Conservation (phyloP, 805 yeast species). For the Debaryomyces hansenii region DNA sequence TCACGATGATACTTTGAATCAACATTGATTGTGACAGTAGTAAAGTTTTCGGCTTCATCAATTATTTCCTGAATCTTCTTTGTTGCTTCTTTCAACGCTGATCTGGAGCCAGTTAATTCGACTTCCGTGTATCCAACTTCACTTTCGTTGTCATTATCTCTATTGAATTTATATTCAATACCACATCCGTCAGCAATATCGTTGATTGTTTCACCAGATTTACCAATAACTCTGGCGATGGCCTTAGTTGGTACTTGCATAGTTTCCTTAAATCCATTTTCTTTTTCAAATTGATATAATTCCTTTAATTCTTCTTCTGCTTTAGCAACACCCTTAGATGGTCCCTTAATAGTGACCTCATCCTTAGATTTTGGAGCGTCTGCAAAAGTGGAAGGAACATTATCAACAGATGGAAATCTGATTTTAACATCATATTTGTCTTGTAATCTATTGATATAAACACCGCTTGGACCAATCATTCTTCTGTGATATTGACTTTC, state of each 20-base stretch:
- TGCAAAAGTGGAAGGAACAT: slow-evolving; percentile 12
- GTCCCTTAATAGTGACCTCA: slow-evolving; percentile 78
- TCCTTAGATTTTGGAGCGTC: slow-evolving; percentile 49
- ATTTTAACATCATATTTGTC: slow-evolving; percentile 83
- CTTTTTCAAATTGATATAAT: slow-evolving; percentile 80
- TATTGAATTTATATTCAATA: slow-evolving; percentile 50
- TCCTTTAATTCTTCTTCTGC: slow-evolving; percentile 85
- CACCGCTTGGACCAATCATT: slow-evolving; percentile 81
- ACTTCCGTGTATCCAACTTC: slow-evolving; percentile 57
- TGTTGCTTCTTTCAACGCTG: slow-evolving; percentile 72
- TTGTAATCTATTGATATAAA: slow-evolving; percentile 78
- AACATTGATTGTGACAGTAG: slow-evolving; percentile 59
- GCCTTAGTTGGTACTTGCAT: slow-evolving; percentile 69
- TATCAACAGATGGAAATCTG: slow-evolving; percentile 60
- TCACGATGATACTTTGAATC: slow-evolving; percentile 72
- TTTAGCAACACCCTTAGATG: slow-evolving; percentile 82
- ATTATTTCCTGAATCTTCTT: slow-evolving; percentile 62
- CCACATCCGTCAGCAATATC: slow-evolving; percentile 73
- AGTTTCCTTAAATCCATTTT: slow-evolving; percentile 70
- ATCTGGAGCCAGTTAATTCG: slow-evolving; percentile 74
- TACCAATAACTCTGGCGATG: slow-evolving; percentile 88
- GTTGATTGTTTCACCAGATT: slow-evolving; percentile 78
- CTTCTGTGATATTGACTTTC: slow-evolving; percentile 79
- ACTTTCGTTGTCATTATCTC: slow-evolving; percentile 44
- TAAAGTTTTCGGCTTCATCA: slow-evolving; percentile 61